Base-by-base conservation (phyloP, 1,139 yeast genomes). In the Hemisphaericaspora subhashii region DNA sequence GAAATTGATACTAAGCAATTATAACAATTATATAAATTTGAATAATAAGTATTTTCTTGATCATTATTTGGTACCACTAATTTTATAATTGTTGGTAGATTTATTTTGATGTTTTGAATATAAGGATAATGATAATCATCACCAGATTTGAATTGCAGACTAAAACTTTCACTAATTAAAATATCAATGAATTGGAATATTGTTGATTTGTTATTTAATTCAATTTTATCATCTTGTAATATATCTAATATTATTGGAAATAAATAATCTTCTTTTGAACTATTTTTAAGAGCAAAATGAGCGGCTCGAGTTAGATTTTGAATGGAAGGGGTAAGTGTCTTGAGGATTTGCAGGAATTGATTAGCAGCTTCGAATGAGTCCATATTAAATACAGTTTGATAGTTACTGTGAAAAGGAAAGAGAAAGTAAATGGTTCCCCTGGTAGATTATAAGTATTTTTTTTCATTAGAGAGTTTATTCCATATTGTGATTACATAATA, bases 291-390 rank as follows among this genome's bases (percentile, higher is more conserved):
- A 11, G 88, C 74, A 56, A 82, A 84, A 47, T 73, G 75, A 1
- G 83, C 75, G 1, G 83, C 79, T 37, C 73, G 74, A 14, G 68
- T 66, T 16, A 84, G 70, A 20, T 74, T 72, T 42, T 74, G 77
- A 11, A 74, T 66, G 3, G 89, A 76, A 0, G 95, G 89, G 35
- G 79, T 81, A 36, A 88, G 66, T 5, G 68, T 57, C 45, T 79
- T 69, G 29, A 88, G 68, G 33, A 79, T 72, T 53, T 80, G 85
- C 12, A 76, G 66, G 51, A 88, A 82, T 57, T 81, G 83, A 34
- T 85, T 66, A 42, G 88, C 76, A 2, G 88, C 86, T 55, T 84
- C 94, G 58, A 86, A 84, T 1, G 92, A 80, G 54, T 86, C 95
- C 92, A 86, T 84, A 10, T 25, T 25, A 7, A 13, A 12, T 25